Evolutionary conservation across 176 grass and related monocot species (phyloP), one percentile per base, ranked within the genome.

Genomic region (Ensete glaucum): DNA sequence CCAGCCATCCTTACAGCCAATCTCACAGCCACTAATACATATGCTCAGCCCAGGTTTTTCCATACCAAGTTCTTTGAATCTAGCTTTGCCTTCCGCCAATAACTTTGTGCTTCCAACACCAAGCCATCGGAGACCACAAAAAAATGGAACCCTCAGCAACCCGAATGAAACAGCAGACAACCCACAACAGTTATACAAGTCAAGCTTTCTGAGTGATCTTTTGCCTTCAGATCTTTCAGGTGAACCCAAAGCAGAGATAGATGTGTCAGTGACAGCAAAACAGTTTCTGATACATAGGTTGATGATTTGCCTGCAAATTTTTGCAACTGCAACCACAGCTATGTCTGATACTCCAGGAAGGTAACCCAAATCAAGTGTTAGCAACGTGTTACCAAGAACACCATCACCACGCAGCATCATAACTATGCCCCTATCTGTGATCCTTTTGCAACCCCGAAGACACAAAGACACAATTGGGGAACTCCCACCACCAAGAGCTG

Each of bases 111-210:
- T 90, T 29, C 94, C 94, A n/a, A 93, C 75, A 9, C 94, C 94
- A 57, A 98, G 88, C 90, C 94, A 98, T 27, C 91, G 81, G 27
- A 93, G 85, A 22, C 90, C 94, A 69, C 88, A 80, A 52, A 91
- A 98, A 67, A 88, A 77, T 52, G 94, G 94, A 9, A 50, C 62
- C 55, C 80, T 80, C 54, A 98, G 76, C 10, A 80, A 63, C 56
- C 80, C 87, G 69, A 91, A 60, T 53, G 83, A 89, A 76, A 82
- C 83, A 10, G 84, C 83, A 26, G 90, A 89, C 67, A 98, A 49
- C 69, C 73, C 82, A 12, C 76, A 85, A 43, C 95, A 98, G 65
- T 89, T 84, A 15, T 79, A 84, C 13, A 98, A 68, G 89, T 98
- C 95, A 50, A 98, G 90, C 88, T 93, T 93, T 64, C 82, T 91